Percentiles rank a stretch among this genome's conserved stretches.
phyloP scores from a whole-genome alignment of 2,329 filamentous ascomycete species.

The Botrytis hyacinthi region DNA sequence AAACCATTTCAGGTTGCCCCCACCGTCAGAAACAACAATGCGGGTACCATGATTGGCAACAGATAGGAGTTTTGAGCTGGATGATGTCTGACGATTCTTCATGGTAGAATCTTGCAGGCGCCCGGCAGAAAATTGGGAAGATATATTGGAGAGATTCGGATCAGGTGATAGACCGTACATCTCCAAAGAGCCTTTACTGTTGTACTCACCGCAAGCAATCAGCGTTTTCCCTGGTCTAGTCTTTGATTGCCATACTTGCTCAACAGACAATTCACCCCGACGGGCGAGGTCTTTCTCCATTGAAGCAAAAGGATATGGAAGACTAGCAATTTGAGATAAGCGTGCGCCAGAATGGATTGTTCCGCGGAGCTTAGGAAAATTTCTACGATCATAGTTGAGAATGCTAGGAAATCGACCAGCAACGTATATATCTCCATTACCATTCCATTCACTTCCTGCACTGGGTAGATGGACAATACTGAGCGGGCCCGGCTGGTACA shows the following conservation, averaged over 20 bases:
- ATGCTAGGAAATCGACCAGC: conserved; percentile 82
- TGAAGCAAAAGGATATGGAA: conserved; percentile 66
- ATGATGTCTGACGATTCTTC: conserved; percentile 81
- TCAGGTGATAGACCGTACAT: conserved; percentile 65
- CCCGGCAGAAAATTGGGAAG: conserved; percentile 37
- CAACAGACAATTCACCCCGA: conserved; percentile 53
- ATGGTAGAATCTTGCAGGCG: conserved; percentile 51
- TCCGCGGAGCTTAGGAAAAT: conserved; percentile 72
- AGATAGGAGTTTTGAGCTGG: conserved; percentile 75
- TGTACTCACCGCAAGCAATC: conserved; percentile 85
- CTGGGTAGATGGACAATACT: conserved; percentile 76
- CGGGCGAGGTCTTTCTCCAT: conserved; percentile 59
- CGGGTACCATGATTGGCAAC: conserved; percentile 78
- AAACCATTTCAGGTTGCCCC: conserved; percentile 84
- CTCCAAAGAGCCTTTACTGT: conserved; percentile 85
- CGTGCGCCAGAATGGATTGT: conserved; percentile 82
- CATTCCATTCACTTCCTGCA: conserved; percentile 42
- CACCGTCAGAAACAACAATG: conserved; percentile 79
- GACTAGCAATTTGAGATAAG: conserved; percentile 68
- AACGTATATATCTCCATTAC: conserved; percentile 76
- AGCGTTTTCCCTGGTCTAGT: conserved; percentile 60
- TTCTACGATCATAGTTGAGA: conserved; percentile 71
- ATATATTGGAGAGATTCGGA: conserved; percentile 30
- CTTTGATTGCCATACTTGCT: conserved; percentile 55
- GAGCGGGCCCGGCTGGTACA: conserved; percentile 78